Evolutionary conservation across 305 asterid species (phyloP).

Genomic region (Solanum chacoense): DNA sequence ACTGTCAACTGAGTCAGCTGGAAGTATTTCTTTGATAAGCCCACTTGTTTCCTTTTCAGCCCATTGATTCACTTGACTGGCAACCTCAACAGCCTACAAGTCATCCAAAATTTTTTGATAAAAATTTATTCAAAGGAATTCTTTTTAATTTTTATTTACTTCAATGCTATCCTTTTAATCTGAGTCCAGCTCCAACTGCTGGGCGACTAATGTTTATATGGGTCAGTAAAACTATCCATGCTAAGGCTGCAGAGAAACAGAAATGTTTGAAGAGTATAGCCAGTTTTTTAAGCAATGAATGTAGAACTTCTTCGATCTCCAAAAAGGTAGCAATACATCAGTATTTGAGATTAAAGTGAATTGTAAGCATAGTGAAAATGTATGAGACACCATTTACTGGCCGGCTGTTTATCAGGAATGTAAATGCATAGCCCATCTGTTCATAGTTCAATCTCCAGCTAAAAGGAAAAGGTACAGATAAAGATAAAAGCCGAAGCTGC

Average conservation of each 20-base stretch:
- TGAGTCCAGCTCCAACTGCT: neutral
- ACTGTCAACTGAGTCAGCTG: conserved; percentile 37
- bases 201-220: neutral
- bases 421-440: neutral
- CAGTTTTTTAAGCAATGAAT: neutral
- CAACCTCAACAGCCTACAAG: conserved; percentile 46
- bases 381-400: neutral
- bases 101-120: neutral
- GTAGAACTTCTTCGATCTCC: neutral
- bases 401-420: neutral
- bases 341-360: neutral
- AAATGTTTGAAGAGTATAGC: neutral
- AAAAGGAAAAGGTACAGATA: neutral
- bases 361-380: neutral
- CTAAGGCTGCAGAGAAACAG: neutral
- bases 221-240: neutral
- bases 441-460: neutral
- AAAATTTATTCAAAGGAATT: neutral
- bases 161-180: neutral
- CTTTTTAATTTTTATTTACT: neutral
- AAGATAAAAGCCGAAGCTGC: neutral
- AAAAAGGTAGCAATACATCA: neutral
- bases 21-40: conserved; percentile 62
- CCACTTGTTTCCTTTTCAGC: conserved; percentile 63
- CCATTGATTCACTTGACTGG: conserved; percentile 58